Percentiles rank a stretch among this genome's conserved stretches.
Conservation (phyloP, 352 stramenopile genomes). For the Phytophthora megakarya region DNA sequence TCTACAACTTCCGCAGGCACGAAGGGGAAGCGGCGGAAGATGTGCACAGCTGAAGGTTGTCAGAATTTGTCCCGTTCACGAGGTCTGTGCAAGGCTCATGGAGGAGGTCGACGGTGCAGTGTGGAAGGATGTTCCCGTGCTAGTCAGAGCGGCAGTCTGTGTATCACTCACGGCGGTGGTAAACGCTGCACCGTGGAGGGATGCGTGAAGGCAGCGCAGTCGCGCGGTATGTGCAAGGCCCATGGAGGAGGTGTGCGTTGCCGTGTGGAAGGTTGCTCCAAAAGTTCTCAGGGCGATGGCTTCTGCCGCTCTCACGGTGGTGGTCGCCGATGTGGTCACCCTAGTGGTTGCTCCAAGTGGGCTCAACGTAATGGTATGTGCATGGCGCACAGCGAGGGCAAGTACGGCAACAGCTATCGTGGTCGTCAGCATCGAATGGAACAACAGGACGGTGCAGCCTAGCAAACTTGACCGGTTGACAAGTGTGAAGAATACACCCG, state of each 20-base stretch:
- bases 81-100: slow-evolving; percentile 81
- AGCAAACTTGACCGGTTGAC: slow-evolving; percentile 22
- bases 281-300: slow-evolving; percentile 84
- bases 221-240: slow-evolving; percentile 84
- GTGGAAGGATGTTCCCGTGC: slow-evolving; percentile 80
- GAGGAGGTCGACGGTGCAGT: slow-evolving; percentile 73
- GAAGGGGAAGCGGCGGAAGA: slow-evolving; percentile 79
- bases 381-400: slow-evolving; percentile 84
- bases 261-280: slow-evolving; percentile 79
- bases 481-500: slow-evolving; percentile 4
- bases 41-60: slow-evolving; percentile 79
- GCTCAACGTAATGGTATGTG: slow-evolving; percentile 86
- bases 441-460: slow-evolving; percentile 8
- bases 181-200: slow-evolving; percentile 85
- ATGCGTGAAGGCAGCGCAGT: slow-evolving; percentile 80
- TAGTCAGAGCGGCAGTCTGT: slow-evolving; percentile 81
- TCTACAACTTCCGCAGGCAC: slow-evolving; percentile 18
- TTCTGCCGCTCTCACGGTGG: slow-evolving; percentile 83
- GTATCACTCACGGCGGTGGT: slow-evolving; percentile 82
- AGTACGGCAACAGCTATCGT: slow-evolving; percentile 84
- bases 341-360: slow-evolving; percentile 79
- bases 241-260: slow-evolving; percentile 84
- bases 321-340: slow-evolving; percentile 71
- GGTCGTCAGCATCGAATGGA: slow-evolving; percentile 56
- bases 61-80: slow-evolving; percentile 78